Conservation (phyloP, 345 rosid genomes). For the Jatropha curcas region DNA sequence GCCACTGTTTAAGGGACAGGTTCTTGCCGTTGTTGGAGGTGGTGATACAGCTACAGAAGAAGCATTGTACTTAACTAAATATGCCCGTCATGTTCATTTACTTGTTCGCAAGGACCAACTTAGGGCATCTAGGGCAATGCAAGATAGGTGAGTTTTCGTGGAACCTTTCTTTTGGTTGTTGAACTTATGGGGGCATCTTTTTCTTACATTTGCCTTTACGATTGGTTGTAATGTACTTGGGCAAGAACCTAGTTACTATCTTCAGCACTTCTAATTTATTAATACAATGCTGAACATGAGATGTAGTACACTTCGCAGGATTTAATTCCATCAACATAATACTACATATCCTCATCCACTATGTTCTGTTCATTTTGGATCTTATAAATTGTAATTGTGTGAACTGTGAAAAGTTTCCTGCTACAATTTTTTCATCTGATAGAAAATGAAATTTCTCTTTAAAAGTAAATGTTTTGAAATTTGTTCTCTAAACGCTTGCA, state of each 20-base stretch:
- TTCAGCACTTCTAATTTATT: neutral
- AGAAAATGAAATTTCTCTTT: neutral
- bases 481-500: neutral
- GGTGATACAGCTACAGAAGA: constrained; percentile 99
- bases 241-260: neutral
- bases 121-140: constrained; percentile 98
- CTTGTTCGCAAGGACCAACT: constrained; percentile 84
- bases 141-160: constrained; percentile 75
- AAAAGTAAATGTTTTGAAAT: neutral
- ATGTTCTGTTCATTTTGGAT: neutral
- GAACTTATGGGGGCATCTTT: neutral
- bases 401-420: neutral
- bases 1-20: constrained; percentile 90
- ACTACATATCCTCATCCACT: neutral
- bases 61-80: constrained; percentile 90
- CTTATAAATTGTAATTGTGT: neutral
- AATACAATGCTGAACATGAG: neutral
- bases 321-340: neutral
- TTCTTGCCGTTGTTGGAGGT: constrained; percentile 96
- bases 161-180: neutral
- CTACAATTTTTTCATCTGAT: too few species aligned
- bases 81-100: constrained; percentile 95
- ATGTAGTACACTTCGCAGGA: neutral
- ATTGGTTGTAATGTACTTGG: neutral
- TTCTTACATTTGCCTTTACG: neutral